Base-by-base conservation (phyloP, 805 yeast genomes). In the Debaryomyces maramus region DNA sequence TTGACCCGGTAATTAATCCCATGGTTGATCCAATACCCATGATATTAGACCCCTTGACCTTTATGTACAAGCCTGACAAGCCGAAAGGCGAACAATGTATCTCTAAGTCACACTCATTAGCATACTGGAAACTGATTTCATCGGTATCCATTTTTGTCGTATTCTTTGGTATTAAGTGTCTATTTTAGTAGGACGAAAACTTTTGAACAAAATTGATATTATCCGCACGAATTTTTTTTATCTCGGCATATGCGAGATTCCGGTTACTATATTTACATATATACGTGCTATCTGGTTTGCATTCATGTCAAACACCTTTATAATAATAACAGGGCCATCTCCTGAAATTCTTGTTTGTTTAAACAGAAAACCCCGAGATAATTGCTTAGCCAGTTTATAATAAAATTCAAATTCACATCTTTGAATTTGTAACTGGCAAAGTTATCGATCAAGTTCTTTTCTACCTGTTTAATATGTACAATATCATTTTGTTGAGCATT, bases 81-180 rank as follows among this genome's bases (percentile, higher is more conserved):
- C 81, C 81, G 51, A 76, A 76, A 2, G 81, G 81, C 2, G 80
- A 75, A 50, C 80, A 75, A 54, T 76, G 80, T 18, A 75, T 69
- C 46, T 76, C 81, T 17, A 76, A 51, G 24, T 73, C 78, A 47
- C 80, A 75, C 43, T 69, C 73, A 44, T 72, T 72, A 38, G 79
- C 73, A 46, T 63, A 72, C 36, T 67, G 64, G 55, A 73, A 75
- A 1, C 58, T 41, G n/a, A 55, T 36, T 30, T 41, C 38, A 16
- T 40, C 24, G 21, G 33, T 32, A n/a, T 38, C 49, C 34, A 34
- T 40, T 27, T 23, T 32, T n/a, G n/a, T n/a, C n/a, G n/a, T n/a
- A n/a, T n/a, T n/a, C n/a, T n/a, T n/a, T n/a, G n/a, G n/a, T n/a
- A n/a, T n/a, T n/a, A n/a, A n/a, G n/a, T n/a, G n/a, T n/a, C n/a